Evolutionary conservation across 2,329 filamentous ascomycete species (phyloP).

Genomic region (Colletotrichum lupini): DNA sequence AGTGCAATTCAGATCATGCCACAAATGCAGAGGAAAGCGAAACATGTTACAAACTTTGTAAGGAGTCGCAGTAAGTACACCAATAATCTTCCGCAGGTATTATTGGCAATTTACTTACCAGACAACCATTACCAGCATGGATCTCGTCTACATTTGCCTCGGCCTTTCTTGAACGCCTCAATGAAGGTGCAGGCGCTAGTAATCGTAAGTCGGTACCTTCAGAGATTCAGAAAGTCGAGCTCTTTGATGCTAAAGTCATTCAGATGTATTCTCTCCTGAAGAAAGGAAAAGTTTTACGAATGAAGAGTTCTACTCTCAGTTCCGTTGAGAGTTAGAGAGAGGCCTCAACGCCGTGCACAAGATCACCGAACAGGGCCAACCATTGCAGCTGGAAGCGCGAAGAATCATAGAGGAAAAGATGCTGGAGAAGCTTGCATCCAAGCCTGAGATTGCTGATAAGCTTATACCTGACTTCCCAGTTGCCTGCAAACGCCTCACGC

Average conservation of each 20-base stretch:
- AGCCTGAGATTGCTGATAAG: not conserved
- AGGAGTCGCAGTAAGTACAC: not conserved
- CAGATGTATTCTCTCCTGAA: not conserved
- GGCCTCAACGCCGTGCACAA: not conserved
- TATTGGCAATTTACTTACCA: not conserved
- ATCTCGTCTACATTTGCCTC: not conserved
- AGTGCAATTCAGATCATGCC: slow-evolving; percentile 63
- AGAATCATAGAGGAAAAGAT: not conserved
- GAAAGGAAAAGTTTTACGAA: not conserved
- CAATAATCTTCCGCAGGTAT: no score
- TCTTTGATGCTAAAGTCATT: not conserved
- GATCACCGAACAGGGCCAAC: not conserved
- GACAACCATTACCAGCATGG: not conserved
- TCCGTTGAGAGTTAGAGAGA: not conserved
- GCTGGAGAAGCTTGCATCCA: not conserved
- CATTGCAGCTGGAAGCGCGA: not conserved
- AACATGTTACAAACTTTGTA: slow-evolving; percentile 3
- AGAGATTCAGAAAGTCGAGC: fast-evolving
- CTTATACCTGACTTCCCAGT: slow-evolving; percentile 5
- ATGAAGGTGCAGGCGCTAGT: not conserved
- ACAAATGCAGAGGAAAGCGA: slow-evolving; percentile 47
- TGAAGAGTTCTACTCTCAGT: not conserved
- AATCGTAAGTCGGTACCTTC: not conserved
- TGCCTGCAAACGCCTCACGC: slow-evolving; percentile 1
- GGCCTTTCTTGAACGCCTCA: not conserved